Percentiles rank a stretch among this genome's conserved stretches.
These are phyloP conservation scores for Candida tibetensis DNA, from an alignment of 805 yeast genomes.

Conservation along the genomic window DNA sequence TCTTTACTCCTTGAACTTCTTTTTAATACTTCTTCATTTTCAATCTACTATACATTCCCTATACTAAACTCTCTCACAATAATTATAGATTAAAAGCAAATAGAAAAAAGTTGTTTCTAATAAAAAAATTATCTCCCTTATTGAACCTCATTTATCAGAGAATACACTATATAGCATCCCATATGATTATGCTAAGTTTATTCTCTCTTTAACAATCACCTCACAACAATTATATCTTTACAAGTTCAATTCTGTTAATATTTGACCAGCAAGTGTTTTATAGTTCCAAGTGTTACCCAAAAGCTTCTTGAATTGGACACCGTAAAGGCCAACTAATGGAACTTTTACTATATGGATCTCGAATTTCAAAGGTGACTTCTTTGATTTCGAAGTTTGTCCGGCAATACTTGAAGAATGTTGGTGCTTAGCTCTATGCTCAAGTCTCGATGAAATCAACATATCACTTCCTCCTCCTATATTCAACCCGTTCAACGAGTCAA, in stretches of 20 bases:
- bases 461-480: conserved; percentile 52
- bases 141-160: no score
- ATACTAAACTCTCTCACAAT: no score
- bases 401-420: conserved; percentile 29
- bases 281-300: conserved; percentile 95
- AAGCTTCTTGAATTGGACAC: conserved; percentile 91
- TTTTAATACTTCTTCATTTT: no score
- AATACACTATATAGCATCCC: no score
- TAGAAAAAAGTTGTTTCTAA: no score
- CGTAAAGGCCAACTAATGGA: conserved; percentile 84
- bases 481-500: conserved; percentile 53
- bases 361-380: conserved; percentile 66
- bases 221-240: no score
- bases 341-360: conserved; percentile 92
- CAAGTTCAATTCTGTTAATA: conserved; percentile 67
- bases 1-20: no score
- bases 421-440: conserved; percentile 49
- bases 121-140: no score
- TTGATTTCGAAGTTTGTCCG: conserved; percentile 10
- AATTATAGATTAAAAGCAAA: no score
- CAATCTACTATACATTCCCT: no score
- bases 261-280: conserved; percentile 84
- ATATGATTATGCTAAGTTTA: no score
- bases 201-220: no score
- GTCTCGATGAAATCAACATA: conserved; percentile 57